Conservation (phyloP, 148 eudicot species). For the Pouteria glomerata region DNA sequence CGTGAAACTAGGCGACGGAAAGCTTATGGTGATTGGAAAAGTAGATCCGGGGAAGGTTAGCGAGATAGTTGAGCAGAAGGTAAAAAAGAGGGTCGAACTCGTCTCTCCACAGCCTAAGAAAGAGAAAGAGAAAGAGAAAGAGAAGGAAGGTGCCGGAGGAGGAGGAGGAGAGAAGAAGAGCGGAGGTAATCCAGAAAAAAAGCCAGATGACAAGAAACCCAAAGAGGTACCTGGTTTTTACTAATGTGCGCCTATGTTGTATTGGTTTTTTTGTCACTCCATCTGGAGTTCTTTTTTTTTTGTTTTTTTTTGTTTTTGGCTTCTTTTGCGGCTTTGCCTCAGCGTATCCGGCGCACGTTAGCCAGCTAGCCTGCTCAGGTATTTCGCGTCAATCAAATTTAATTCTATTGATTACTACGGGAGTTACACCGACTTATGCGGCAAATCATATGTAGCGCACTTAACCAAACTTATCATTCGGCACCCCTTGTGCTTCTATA, state of each 20-base stretch:
- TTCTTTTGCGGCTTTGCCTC: not conserved
- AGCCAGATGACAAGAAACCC: slow-evolving; percentile 28
- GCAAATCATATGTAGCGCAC: not conserved
- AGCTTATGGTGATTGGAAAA: slow-evolving; percentile 31
- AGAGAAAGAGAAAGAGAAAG: slow-evolving; percentile 14
- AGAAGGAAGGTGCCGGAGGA: not conserved
- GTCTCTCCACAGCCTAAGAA: slow-evolving; percentile 45
- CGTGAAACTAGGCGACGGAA: slow-evolving; percentile 26
- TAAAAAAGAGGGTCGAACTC: slow-evolving; percentile 40
- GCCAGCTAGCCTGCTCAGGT: not conserved
- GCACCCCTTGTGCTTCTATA: not conserved
- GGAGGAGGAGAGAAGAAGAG: slow-evolving; percentile 2
- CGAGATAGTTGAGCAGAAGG: slow-evolving; percentile 39
- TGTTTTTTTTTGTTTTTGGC: not conserved
- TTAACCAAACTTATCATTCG: not conserved
- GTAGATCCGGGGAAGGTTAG: slow-evolving; percentile 44
- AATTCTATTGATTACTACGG: not conserved
- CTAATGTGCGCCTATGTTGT: slow-evolving; percentile 3
- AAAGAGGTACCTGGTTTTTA: slow-evolving; percentile 38
- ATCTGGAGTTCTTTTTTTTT: not conserved
- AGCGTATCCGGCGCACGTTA: slow-evolving; percentile 12
- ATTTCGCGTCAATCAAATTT: not conserved
- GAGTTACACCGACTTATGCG: not conserved
- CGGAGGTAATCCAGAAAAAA: slow-evolving; percentile 8
- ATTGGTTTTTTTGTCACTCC: not conserved